These are phyloP conservation scores for Talaromyces sp. DNA, from an alignment of 2,329 filamentous ascomycete species.

Conservation along the genomic window DNA sequence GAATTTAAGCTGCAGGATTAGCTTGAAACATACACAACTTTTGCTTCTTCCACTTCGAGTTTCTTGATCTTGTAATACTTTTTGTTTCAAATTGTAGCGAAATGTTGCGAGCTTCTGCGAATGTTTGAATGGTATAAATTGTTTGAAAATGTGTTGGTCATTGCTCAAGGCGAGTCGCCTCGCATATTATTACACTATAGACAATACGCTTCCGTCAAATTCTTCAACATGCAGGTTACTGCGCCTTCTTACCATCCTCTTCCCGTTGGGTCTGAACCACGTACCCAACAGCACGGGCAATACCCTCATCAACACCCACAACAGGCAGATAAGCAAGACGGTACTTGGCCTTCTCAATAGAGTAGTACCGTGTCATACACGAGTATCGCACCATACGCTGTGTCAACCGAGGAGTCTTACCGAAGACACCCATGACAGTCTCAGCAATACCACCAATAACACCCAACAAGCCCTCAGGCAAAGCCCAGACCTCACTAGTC, in stretches of 20 bases:
- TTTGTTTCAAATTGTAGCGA: too few species aligned
- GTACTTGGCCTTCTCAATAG: constrained; percentile 50
- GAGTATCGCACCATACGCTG: constrained; percentile 50
- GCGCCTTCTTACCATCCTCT: constrained; percentile 43
- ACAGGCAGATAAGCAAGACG: constrained; percentile 50
- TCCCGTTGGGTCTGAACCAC: constrained; percentile 38
- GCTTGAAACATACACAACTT: too few species aligned
- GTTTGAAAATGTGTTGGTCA: neutral
- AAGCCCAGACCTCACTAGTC: constrained; percentile 44
- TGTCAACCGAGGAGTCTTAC: constrained; percentile 50
- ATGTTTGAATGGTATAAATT: neutral
- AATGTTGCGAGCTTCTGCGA: too few species aligned
- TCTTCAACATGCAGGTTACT: constrained; percentile 28
- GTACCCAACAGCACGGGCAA: constrained; percentile 49
- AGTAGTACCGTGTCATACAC: constrained; percentile 53
- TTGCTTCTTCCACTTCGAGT: too few species aligned
- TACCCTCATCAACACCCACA: constrained; percentile 50
- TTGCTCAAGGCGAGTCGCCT: neutral
- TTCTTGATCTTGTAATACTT: too few species aligned
- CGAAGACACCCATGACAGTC: constrained; percentile 45
- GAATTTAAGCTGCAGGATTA: neutral
- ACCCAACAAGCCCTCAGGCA: constrained; percentile 44
- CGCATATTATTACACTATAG: constrained; percentile 24
- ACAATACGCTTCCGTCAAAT: constrained; percentile 16
- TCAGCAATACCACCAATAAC: constrained; percentile 48